phyloP scores from a whole-genome alignment of 2,329 filamentous ascomycete species.

The Colletotrichum eleusines region DNA sequence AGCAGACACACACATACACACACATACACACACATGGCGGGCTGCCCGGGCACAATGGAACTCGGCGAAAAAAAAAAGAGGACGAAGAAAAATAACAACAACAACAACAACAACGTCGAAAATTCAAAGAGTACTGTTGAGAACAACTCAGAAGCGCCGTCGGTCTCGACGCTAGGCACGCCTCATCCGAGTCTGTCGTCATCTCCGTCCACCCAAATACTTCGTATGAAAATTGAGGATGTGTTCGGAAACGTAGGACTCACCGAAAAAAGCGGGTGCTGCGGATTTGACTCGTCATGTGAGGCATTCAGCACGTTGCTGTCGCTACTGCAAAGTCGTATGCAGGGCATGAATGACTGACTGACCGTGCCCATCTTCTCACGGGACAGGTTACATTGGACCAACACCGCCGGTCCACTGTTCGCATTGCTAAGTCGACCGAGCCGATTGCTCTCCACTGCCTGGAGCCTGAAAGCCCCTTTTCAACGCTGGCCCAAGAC shows the following conservation, averaged over 20 bases:
- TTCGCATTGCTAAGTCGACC: conserved; percentile 33
- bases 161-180: conserved; percentile 19
- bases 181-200: conserved; percentile 17
- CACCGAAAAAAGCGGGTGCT: conserved; percentile 35
- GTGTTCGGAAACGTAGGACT: conserved; percentile 21
- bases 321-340: conserved; percentile 35
- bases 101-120: background rate
- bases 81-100: background rate
- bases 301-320: conserved; percentile 35
- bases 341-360: conserved; percentile 29
- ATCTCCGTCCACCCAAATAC: background rate
- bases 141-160: conserved; percentile 15
- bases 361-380: conserved; percentile 15
- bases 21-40: conserved; percentile 10
- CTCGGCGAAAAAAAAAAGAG: background rate
- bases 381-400: conserved; percentile 19
- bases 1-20: conserved; percentile 15
- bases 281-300: conserved; percentile 40
- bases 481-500: conserved; percentile 5
- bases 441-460: conserved; percentile 16
- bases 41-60: background rate
- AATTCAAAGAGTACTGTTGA: background rate
- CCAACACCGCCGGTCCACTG: conserved; percentile 26
- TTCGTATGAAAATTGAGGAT: conserved; percentile 4
- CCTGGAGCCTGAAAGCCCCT: conserved; percentile 20